Conservation (phyloP, 2,329 filamentous ascomycete species). For the Pseudopithomyces maydicus region DNA sequence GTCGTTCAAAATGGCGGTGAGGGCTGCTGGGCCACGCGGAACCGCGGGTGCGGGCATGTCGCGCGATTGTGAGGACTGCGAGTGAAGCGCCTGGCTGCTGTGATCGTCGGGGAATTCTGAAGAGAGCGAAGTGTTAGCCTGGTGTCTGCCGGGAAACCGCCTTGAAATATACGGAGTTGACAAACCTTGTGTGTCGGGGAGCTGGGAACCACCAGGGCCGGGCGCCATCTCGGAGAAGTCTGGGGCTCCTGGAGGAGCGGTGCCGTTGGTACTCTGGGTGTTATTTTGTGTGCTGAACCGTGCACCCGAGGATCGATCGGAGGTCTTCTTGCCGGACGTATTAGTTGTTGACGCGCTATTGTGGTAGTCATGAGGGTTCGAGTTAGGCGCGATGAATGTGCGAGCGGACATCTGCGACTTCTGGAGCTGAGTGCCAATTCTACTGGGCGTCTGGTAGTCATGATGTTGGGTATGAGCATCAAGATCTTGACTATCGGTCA, state of each 20-base stretch:
- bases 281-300: constrained; percentile 73
- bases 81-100: constrained; percentile 45
- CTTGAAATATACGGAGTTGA: constrained; percentile 25
- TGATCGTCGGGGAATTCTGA: constrained; percentile 36
- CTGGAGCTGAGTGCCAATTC: constrained; percentile 49
- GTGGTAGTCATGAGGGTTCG: constrained; percentile 65
- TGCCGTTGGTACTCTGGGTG: constrained; percentile 74
- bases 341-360: constrained; percentile 88
- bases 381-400: constrained; percentile 63
- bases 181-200: constrained; percentile 68
- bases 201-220: constrained; percentile 59
- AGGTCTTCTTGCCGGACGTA: constrained; percentile 78
- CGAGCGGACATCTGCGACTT: constrained; percentile 69
- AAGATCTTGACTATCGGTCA: constrained; percentile 50
- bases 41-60: constrained; percentile 43
- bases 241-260: constrained; percentile 54
- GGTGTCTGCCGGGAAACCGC: constrained; percentile 9
- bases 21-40: constrained; percentile 41
- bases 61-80: constrained; percentile 40
- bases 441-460: constrained; percentile 40
- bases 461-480: constrained; percentile 37
- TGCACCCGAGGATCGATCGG: constrained; percentile 70
- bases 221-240: constrained; percentile 60
- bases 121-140: constrained; percentile 23
- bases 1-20: constrained; percentile 51